Percentiles rank a stretch among this genome's conserved stretches.
Evolutionary conservation across 140 eudicot genomes (phyloP).

Genomic region (Cichorium intybus): DNA sequence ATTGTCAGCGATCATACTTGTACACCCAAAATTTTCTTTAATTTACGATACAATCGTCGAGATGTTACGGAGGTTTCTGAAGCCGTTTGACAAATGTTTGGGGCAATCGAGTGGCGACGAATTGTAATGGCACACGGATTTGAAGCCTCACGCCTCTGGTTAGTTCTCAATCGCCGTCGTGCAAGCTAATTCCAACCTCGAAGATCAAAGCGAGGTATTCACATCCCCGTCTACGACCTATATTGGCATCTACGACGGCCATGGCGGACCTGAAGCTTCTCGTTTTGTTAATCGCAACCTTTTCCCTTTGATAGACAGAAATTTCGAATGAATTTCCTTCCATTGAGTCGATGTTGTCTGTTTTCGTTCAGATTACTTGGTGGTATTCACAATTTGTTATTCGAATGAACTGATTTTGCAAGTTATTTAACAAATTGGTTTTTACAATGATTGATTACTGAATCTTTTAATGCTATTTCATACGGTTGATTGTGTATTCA

Average conservation of each 20-base stretch:
- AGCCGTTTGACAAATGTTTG: slow-evolving; percentile 52
- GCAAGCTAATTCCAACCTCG: slow-evolving; percentile 80
- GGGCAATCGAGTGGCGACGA: slow-evolving; percentile 71
- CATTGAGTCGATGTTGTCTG: neutral
- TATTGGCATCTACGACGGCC: slow-evolving; percentile 94
- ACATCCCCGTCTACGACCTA: slow-evolving; percentile 83
- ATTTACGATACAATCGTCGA: neutral
- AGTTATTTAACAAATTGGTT: neutral
- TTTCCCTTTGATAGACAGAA: slow-evolving; percentile 70
- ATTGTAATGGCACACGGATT: slow-evolving; percentile 74
- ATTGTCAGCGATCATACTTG: neutral
- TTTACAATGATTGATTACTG: neutral
- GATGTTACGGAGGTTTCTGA: slow-evolving; percentile 57
- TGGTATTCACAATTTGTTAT: slow-evolving; percentile 5
- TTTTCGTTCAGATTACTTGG: neutral
- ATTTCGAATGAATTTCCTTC: neutral
- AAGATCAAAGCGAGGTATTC: slow-evolving; percentile 81
- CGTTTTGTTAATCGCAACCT: slow-evolving; percentile 74
- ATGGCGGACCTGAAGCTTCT: slow-evolving; percentile 95
- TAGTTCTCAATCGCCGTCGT: slow-evolving; percentile 94
- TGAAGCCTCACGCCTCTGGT: slow-evolving; percentile 83
- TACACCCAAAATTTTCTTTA: neutral
- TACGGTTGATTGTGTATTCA: neutral
- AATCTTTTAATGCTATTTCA: neutral
- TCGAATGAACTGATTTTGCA: neutral